phyloP scores from a whole-genome alignment of 441 rosid species.

The Croton laevigatus region DNA sequence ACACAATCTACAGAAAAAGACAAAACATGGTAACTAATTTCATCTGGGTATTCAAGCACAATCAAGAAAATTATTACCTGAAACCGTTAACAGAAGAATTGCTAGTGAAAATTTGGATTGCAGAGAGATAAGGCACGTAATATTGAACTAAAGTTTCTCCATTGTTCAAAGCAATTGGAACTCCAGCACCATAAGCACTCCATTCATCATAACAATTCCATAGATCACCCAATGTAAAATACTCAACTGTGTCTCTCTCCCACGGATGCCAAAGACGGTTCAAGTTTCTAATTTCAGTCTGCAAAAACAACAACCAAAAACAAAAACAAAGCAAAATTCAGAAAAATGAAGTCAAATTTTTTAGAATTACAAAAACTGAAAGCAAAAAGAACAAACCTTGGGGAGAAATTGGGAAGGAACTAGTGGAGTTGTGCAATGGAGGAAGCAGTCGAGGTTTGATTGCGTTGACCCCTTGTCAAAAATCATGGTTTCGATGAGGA shows the following conservation, averaged over 20 bases:
- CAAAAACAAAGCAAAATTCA: background rate
- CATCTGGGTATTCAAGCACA: background rate
- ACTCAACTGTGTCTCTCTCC: constrained; percentile 84
- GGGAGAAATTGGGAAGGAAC: constrained; percentile 77
- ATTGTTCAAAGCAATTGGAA: constrained; percentile 55
- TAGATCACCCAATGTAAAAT: constrained; percentile 69
- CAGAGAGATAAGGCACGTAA: constrained; percentile 94
- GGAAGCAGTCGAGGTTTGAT: constrained; percentile 88
- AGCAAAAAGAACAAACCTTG: constrained; percentile 46
- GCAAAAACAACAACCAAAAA: constrained; percentile 20
- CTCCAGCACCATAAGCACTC: constrained; percentile 99
- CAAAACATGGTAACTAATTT: background rate
- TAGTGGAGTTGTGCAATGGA: constrained; percentile 74
- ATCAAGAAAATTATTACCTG: constrained; percentile 39
- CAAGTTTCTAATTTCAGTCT: constrained; percentile 78
- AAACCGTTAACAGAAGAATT: constrained; percentile 53
- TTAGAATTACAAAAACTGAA: constrained; percentile 23
- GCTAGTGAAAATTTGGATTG: constrained; percentile 87
- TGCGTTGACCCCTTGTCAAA: constrained; percentile 54
- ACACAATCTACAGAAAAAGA: background rate
- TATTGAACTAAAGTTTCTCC: constrained; percentile 84
- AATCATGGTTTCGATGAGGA: constrained; percentile 44
- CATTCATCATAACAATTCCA: constrained; percentile 94
- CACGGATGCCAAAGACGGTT: constrained; percentile 87
- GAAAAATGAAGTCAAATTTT: background rate